A percentile compares a stretch with the other conserved stretches of the same genome.
phyloP scores from a whole-genome alignment of 805 yeast species.

The Wickerhamomyces rabaulensis region DNA sequence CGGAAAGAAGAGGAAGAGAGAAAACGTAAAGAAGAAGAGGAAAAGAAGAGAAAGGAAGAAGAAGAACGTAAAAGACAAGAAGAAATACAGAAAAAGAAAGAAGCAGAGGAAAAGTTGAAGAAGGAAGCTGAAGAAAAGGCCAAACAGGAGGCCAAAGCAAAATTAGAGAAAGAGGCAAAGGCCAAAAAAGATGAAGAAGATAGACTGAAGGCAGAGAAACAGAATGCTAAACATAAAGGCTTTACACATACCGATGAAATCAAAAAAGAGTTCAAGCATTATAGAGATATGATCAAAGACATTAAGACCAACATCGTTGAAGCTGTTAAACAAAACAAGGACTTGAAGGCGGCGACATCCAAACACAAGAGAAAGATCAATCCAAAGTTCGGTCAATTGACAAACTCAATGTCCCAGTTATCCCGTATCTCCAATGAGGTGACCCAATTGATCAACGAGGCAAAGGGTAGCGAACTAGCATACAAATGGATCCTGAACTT shows the following conservation, averaged over 20 bases:
- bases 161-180: conserved; percentile 14
- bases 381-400: conserved; percentile 89
- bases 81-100: conserved; percentile 12
- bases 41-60: neutral
- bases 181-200: conserved; percentile 7
- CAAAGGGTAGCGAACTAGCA: conserved; percentile 45
- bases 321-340: conserved; percentile 48
- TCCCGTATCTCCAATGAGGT: conserved; percentile 46
- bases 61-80: neutral
- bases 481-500: conserved; percentile 75
- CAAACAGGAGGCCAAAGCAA: conserved; percentile 15
- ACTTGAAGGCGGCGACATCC: conserved; percentile 46
- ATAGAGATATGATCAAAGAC: conserved; percentile 45
- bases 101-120: conserved; percentile 11
- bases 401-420: conserved; percentile 63
- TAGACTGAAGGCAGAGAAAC: conserved; percentile 8
- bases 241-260: conserved; percentile 31
- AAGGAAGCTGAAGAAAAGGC: conserved; percentile 22
- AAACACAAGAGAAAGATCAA: conserved; percentile 72
- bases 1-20: neutral
- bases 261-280: conserved; percentile 39
- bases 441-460: conserved; percentile 39
- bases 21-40: neutral
- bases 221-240: conserved; percentile 25
- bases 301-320: conserved; percentile 58